Percentiles rank a stretch among this genome's conserved stretches.
These are phyloP conservation scores for Neofusicoccum umdonicola DNA, from an alignment of 2,329 filamentous ascomycete genomes.

Conservation along the genomic window DNA sequence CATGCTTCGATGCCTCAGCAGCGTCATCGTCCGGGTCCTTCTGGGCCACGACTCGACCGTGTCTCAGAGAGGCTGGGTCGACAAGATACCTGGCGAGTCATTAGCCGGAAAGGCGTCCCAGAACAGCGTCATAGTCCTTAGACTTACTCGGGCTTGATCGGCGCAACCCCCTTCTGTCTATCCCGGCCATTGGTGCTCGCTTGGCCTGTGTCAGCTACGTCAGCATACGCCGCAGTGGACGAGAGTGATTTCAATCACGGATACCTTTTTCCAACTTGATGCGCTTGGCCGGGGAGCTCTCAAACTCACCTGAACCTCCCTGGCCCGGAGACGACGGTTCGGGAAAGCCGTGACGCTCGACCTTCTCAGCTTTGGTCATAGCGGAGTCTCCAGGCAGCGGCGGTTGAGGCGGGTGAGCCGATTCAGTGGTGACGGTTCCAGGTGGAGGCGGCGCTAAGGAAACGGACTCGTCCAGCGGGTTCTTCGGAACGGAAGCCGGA, in stretches of 20 bases:
- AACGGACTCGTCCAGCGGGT: conserved; percentile 1
- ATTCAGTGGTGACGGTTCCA: conserved; percentile 18
- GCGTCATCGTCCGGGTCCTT: conserved; percentile 53
- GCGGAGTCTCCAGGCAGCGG: conserved; percentile 37
- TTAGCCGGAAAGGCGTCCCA: conserved; percentile 7
- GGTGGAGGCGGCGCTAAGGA: conserved; percentile 2
- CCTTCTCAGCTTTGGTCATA: conserved; percentile 41
- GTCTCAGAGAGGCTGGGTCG: conserved; percentile 27
- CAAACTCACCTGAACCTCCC: conserved; percentile 26
- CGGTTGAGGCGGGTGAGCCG: conserved; percentile 33
- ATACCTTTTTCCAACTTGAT: conserved; percentile 13
- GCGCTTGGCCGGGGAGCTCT: conserved; percentile 29
- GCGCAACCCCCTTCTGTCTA: conserved; percentile 57
- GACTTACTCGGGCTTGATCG: conserved; percentile 69
- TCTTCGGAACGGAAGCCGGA: neutral
- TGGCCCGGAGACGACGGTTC: conserved; percentile 22
- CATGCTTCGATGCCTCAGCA: conserved; percentile 54
- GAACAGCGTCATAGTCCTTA: conserved; percentile 19
- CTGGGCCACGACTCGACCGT: conserved; percentile 18
- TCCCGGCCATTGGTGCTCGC: conserved; percentile 20
- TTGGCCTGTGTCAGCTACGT: conserved; percentile 9
- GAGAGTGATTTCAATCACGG: neutral
- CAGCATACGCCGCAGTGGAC: neutral
- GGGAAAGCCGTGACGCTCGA: conserved; percentile 31
- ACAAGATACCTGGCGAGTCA: conserved; percentile 32